Evolutionary conservation across 805 yeast genomes (phyloP).

Genomic region (Candida ulmi): DNA sequence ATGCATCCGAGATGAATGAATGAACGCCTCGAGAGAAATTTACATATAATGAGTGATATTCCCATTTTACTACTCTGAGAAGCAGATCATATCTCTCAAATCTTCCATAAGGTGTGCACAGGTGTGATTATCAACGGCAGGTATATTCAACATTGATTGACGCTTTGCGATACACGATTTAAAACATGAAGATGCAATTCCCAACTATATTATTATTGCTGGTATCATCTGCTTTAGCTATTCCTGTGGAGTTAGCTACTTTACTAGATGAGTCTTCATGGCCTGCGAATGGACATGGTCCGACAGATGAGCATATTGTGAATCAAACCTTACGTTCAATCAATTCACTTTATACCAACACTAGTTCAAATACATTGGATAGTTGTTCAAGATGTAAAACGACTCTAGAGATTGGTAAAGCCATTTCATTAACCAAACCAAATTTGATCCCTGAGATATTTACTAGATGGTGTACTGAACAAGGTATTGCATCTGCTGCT

Average conservation of each 20-base stretch:
- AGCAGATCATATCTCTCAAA: too few relatives aligned
- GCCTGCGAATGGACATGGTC: slow-evolving; percentile 8
- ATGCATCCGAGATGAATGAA: too few relatives aligned
- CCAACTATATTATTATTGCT: too few relatives aligned
- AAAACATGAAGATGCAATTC: too few relatives aligned
- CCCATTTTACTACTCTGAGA: too few relatives aligned
- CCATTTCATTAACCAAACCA: slow-evolving; percentile 33
- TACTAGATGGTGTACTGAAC: slow-evolving; percentile 37
- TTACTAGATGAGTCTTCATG: background rate
- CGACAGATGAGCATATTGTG: slow-evolving; percentile 9
- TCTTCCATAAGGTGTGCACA: too few relatives aligned
- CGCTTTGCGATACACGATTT: too few relatives aligned
- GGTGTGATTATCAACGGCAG: too few relatives aligned
- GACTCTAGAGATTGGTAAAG: slow-evolving; percentile 31
- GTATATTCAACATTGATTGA: too few relatives aligned
- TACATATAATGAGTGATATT: too few relatives aligned
- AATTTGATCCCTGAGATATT: slow-evolving; percentile 36
- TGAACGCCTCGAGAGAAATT: too few relatives aligned
- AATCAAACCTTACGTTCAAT: slow-evolving; percentile 10
- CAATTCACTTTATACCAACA: slow-evolving; percentile 13
- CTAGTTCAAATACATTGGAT: slow-evolving; percentile 7
- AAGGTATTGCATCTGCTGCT: slow-evolving; percentile 19
- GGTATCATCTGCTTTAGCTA: background rate
- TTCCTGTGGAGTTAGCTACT: slow-evolving; percentile 1
- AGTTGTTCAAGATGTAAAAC: slow-evolving; percentile 31